Evolutionary conservation across 1,284 basidiomycete species (phyloP).

Genomic region (Thelephora terrestris): DNA sequence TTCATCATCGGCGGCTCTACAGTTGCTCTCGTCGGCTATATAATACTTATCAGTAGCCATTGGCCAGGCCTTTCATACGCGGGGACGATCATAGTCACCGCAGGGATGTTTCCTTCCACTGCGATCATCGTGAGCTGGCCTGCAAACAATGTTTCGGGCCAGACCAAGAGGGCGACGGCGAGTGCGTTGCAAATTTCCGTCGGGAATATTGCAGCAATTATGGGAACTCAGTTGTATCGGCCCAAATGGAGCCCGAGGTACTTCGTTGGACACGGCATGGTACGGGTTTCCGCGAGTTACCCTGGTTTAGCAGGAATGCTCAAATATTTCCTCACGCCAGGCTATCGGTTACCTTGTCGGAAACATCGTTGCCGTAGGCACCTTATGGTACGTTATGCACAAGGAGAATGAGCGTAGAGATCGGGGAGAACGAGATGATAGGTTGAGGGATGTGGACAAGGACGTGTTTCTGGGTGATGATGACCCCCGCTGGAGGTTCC

Average conservation of each 20-base stretch:
- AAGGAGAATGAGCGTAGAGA: conserved; percentile 34
- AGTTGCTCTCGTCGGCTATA: conserved; percentile 53
- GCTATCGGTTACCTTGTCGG: conserved; percentile 49
- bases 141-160: conserved; percentile 59
- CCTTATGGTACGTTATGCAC: conserved; percentile 32
- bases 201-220: conserved; percentile 55
- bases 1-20: conserved; percentile 47
- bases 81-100: conserved; percentile 48
- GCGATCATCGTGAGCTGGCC: conserved; percentile 53
- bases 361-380: conserved; percentile 33
- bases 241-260: no score
- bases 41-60: conserved; percentile 42
- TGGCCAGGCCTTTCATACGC: conserved; percentile 46
- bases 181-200: conserved; percentile 61
- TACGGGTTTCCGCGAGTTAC: no score
- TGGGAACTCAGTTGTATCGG: conserved; percentile 34
- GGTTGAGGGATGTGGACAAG: conserved; percentile 27
- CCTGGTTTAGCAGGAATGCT: no score
- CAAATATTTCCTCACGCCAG: no score
- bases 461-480: no score
- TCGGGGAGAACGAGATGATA: conserved; percentile 36
- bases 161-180: conserved; percentile 58
- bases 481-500: no score
- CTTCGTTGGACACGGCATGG: no score
- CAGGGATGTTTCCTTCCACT: conserved; percentile 54